Conservation (phyloP, 805 yeast species). For the Candida qinlingensis region DNA sequence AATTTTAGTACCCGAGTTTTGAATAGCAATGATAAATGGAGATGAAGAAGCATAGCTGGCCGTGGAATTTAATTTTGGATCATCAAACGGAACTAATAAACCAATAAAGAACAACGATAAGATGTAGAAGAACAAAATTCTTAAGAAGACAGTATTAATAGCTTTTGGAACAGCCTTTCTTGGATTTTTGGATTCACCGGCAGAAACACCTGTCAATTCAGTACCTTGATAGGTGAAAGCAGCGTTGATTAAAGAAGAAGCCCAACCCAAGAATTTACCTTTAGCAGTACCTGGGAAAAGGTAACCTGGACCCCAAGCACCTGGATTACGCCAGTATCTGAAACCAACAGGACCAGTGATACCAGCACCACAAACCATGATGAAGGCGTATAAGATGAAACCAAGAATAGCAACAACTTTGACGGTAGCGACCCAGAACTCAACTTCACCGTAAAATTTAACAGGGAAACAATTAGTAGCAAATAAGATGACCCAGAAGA, state of each 20-base stretch:
- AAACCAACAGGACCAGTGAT: conserved; percentile 66
- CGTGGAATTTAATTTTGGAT: conserved; percentile 39
- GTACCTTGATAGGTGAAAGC: conserved; percentile 82
- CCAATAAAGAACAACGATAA: conserved; percentile 64
- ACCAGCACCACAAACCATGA: conserved; percentile 77
- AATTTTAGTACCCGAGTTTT: conserved; percentile 59
- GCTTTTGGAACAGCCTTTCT: conserved; percentile 69
- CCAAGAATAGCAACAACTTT: conserved; percentile 68
- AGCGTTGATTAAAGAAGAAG: conserved; percentile 62
- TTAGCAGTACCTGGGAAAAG: conserved; percentile 42
- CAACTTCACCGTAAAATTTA: conserved; percentile 65
- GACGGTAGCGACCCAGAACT: conserved; percentile 66
- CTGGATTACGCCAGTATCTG: conserved; percentile 78
- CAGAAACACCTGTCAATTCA: conserved; percentile 69
- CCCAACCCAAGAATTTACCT: conserved; percentile 64
- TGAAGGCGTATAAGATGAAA: conserved; percentile 59
- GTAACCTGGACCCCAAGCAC: conserved; percentile 68
- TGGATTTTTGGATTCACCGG: conserved; percentile 71
- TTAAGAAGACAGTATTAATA: conserved; percentile 58
- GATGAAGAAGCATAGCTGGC: conserved; percentile 47
- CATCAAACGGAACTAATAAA: conserved; percentile 62
- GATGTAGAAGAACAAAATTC: conserved; percentile 65
- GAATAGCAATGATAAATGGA: conserved; percentile 69
- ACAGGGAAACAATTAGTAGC: conserved; percentile 60
- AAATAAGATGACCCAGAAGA: conserved; percentile 55